phyloP scores from a whole-genome alignment of 2,329 filamentous ascomycete genomes.

The Exophiala alcalophila region DNA sequence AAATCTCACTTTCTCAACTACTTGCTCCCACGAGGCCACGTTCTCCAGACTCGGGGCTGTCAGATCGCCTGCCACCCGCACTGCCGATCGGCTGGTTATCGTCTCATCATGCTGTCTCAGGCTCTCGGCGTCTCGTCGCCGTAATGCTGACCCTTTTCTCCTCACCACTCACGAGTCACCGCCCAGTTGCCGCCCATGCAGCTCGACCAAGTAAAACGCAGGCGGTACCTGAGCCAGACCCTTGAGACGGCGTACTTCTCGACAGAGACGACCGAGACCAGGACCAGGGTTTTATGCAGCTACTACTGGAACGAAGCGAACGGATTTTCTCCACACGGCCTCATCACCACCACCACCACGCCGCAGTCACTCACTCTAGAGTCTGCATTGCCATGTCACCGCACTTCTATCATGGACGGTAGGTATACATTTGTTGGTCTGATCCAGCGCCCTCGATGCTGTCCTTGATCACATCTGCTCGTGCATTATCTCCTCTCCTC shows the following conservation, averaged over 20 bases:
- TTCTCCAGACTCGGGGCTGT: no score
- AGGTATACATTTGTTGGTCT: slow-evolving; percentile 3
- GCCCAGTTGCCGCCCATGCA: slow-evolving; percentile 19
- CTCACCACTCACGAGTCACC: no score
- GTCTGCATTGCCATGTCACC: not conserved
- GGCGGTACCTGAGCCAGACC: slow-evolving; percentile 10
- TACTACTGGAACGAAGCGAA: slow-evolving; percentile 5
- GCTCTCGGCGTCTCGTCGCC: no score
- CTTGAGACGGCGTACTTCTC: slow-evolving; percentile 1
- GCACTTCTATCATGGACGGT: slow-evolving; percentile 2
- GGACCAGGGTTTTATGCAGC: slow-evolving; percentile 12
- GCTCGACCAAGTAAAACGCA: slow-evolving; percentile 19
- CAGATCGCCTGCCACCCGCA: no score
- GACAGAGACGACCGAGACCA: slow-evolving; percentile 5
- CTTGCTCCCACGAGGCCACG: no score
- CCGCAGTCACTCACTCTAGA: slow-evolving; percentile 4
- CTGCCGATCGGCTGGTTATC: no score
- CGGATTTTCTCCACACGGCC: slow-evolving; percentile 1
- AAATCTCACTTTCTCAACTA: no score
- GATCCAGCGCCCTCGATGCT: not conserved
- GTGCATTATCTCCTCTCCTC: not conserved
- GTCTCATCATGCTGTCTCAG: no score
- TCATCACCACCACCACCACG: no score
- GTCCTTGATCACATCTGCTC: slow-evolving; percentile 7
- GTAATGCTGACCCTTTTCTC: slow-evolving; percentile 7